Percentiles rank a stretch among this genome's conserved stretches.
These are phyloP conservation scores for Monilinia aucupariae DNA, from an alignment of 2,329 filamentous ascomycete genomes.

Conservation along the genomic window DNA sequence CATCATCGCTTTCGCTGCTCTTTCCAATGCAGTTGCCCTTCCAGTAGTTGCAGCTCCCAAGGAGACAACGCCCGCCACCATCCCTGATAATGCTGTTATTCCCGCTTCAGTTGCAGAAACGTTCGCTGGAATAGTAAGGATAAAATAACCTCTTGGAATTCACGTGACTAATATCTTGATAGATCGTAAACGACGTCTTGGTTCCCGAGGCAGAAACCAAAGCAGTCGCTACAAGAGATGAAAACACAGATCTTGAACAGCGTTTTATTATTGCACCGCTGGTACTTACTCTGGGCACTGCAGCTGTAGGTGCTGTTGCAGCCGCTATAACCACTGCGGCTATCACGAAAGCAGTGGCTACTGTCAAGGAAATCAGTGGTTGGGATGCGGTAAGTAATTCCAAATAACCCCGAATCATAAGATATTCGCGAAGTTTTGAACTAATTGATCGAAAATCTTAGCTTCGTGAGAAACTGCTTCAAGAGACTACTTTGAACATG, in stretches of 20 bases:
- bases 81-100: neutral
- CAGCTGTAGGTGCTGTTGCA: no score
- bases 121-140: neutral
- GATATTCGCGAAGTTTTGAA: no score
- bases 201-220: neutral
- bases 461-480: neutral
- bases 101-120: accelerated
- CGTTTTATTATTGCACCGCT: no score
- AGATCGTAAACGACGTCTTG: neutral
- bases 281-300: no score
- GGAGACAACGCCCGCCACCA: no score
- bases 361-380: no score
- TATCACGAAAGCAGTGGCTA: no score
- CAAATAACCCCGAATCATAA: no score
- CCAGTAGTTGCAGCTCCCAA: neutral
- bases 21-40: neutral
- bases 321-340: neutral
- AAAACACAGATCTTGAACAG: no score
- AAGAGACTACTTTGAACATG: neutral
- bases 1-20: neutral
- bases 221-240: no score
- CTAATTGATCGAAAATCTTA: neutral
- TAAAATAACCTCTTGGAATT: neutral
- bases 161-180: neutral
- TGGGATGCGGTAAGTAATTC: neutral